Evolutionary conservation across 306 rosid species (phyloP).

Genomic region (Rosa chinensis): DNA sequence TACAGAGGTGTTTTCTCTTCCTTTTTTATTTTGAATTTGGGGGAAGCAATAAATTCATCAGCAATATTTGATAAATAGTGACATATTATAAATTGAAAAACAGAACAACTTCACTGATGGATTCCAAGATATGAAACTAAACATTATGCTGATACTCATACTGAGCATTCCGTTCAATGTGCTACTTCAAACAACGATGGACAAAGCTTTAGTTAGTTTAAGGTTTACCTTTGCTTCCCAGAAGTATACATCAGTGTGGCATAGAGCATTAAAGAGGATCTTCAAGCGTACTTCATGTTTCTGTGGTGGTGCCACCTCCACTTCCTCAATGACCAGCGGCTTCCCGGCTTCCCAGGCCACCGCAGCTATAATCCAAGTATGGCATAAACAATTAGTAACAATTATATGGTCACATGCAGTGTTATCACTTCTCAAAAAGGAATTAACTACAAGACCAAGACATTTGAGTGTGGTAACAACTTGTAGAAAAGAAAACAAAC

Average conservation of each 20-base stretch:
- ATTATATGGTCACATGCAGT: background rate
- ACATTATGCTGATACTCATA: background rate
- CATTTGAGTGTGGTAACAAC: no score
- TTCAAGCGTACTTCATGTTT: conserved; percentile 46
- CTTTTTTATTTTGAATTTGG: background rate
- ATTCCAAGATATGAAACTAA: background rate
- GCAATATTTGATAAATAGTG: background rate
- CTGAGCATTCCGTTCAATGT: background rate
- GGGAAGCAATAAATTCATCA: background rate
- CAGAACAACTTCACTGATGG: background rate
- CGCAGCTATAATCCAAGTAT: conserved; percentile 34
- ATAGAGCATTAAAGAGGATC: conserved; percentile 49
- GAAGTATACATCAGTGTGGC: conserved; percentile 54
- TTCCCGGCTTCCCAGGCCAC: conserved; percentile 61
- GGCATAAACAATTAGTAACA: background rate
- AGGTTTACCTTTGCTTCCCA: conserved; percentile 51
- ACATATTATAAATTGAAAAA: no score
- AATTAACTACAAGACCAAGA: background rate
- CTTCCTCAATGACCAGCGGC: conserved; percentile 50
- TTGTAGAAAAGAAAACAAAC: background rate
- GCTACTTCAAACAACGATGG: background rate
- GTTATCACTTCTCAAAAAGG: background rate
- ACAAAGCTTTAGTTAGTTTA: background rate
- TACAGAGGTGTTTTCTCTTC: background rate
- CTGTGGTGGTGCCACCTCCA: conserved; percentile 57